Evolutionary conservation across 768 basidiomycete species (phyloP), one percentile per base, ranked within the genome.

Genomic region (Chalciporus pseudorubinellus): DNA sequence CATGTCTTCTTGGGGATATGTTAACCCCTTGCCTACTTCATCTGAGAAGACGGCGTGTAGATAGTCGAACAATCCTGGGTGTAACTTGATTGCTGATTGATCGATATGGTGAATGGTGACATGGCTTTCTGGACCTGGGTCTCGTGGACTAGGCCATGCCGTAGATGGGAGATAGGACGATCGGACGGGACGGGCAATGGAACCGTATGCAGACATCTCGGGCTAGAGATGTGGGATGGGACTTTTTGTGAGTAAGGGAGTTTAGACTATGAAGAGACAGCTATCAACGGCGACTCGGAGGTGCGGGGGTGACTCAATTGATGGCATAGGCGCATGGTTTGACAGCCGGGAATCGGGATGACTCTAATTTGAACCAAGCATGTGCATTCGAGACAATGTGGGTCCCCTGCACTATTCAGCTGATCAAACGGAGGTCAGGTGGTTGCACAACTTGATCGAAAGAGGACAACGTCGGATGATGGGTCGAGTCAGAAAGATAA

Each of bases 1-100:
- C 16, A 77, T 71, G 36, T 77, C 78, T 68, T 92, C 89, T 69
- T 95, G 93, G 0, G 93, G 92, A 68, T 95, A 95, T 8, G 93
- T 92, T 55, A 73, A 61, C 1, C 94, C 94, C 41, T 79, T 79
- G 50, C 83, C 84, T 12, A 95, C 74, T 59, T 88, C 90, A 46
- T 75, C 74, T n/a, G 81, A 79, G 67, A 95, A 95, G 21, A 82
- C 72, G 28, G 52, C 34, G 55, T 77, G 77, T 16, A 91, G 77
- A 60, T 85, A 79, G 19, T 82, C 76, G 48, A 89, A 62, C 34
- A 92, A 70, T 21, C 81, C 84, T 3, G 74, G 63, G 19, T 74
- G 56, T 21, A 52, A 64, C 14, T 46, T 19, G 11, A 72, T 66
- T 14, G 48, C 48, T 19, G 61, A 53, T 7, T 66, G 54, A 14